phyloP scores from a whole-genome alignment of 2,329 filamentous ascomycete genomes.

The Cytospora piceicola region DNA sequence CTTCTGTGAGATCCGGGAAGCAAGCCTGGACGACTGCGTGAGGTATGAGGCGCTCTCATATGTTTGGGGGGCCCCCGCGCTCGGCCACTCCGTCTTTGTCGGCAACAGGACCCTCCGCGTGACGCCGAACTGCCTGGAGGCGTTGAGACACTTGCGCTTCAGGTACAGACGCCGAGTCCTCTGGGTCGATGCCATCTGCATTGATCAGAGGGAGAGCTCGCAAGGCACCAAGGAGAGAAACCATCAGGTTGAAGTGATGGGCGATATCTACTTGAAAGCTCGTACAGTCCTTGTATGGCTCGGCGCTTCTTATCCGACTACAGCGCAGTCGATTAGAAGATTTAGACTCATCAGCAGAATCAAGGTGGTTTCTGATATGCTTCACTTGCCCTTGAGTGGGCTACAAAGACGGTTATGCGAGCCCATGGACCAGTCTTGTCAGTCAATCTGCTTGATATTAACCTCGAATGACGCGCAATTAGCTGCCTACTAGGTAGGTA shows the following conservation, averaged over 20 bases:
- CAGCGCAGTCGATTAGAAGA: neutral
- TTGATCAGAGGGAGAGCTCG: neutral
- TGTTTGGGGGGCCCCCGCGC: neutral
- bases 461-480: no score
- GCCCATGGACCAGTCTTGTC: no score
- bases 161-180: neutral
- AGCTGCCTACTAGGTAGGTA: no score
- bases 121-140: slow-evolving; percentile 6
- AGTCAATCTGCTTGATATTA: no score
- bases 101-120: neutral
- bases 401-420: neutral
- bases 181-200: slow-evolving; percentile 10
- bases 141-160: neutral
- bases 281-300: slow-evolving; percentile 7
- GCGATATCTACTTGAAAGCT: neutral
- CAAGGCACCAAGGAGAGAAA: neutral
- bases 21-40: neutral
- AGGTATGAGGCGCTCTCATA: slow-evolving; percentile 8
- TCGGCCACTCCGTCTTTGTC: neutral
- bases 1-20: neutral
- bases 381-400: neutral
- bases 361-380: no score
- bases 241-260: slow-evolving; percentile 6
- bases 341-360: neutral
- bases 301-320: slow-evolving; percentile 1